These are phyloP conservation scores for Phaeophleospora eucalypticola DNA, from an alignment of 2,329 filamentous ascomycete species.

Conservation along the genomic window DNA sequence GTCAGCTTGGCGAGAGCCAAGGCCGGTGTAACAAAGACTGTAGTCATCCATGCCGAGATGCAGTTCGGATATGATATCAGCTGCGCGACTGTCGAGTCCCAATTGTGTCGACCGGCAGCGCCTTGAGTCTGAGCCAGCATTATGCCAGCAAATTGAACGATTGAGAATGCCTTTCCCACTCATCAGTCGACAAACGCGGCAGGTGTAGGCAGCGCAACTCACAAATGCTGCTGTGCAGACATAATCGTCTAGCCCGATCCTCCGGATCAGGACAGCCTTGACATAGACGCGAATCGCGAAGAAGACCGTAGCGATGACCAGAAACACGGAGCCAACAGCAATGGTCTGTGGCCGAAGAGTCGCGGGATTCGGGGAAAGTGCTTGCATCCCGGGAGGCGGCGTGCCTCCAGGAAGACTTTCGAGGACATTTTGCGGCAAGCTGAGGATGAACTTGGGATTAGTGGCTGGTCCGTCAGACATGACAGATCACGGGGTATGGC, in stretches of 20 bases:
- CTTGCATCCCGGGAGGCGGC: not conserved
- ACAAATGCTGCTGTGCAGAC: slow-evolving; percentile 1
- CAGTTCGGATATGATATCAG: slow-evolving; percentile 1
- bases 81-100: not conserved
- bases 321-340: not conserved
- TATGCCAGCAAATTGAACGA: slow-evolving; percentile 2
- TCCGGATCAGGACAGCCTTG: not conserved
- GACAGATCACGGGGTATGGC: no score
- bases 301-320: slow-evolving; percentile 1
- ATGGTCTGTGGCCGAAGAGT: not conserved
- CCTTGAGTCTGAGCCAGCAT: not conserved
- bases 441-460: not conserved
- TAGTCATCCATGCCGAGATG: not conserved
- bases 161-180: not conserved
- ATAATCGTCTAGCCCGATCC: not conserved
- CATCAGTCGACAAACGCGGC: not conserved
- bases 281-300: slow-evolving; percentile 1
- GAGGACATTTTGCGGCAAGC: not conserved
- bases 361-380: not conserved
- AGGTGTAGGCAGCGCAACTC: not conserved
- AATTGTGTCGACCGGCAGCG: not conserved
- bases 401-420: not conserved
- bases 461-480: not conserved
- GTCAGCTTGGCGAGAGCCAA: not conserved
- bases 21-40: slow-evolving; percentile 1